Evolutionary conservation across 169 alveolate genomes (phyloP), one percentile per base, ranked within the genome.

Genomic region (Toxoplasma gondii): DNA sequence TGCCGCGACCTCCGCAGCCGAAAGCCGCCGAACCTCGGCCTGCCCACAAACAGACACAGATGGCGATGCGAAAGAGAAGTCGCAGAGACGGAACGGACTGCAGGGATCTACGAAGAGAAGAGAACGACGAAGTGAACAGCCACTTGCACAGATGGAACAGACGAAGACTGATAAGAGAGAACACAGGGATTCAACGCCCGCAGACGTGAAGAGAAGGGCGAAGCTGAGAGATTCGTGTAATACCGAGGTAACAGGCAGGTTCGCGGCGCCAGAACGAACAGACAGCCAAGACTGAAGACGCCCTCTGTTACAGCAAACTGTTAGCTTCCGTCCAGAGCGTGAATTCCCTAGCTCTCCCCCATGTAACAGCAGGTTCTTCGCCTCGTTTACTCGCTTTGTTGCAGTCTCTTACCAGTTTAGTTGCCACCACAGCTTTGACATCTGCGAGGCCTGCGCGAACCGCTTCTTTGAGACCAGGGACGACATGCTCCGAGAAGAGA

Each of bases 1-100:
- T 12, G 86, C 86, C n/a, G 49, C 45, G 86, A n/a, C 24, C 44
- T 78, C 86, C 86, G 19, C 27, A 19, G 86, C 86, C 5, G 86
- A n/a, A 41, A 24, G 86, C 44, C 86, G 39, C 39, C 86, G 86
- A 78, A 78, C 22, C 86, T 78, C 86, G 45, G 86, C 86, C 86
- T 78, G n/a, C 41, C 64, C 34, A 9, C 17, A 36, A 0, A 24
- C 54, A 82, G 10, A 22, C 41, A 12, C 90, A 82, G 41, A 27
- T 1, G 67, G 38, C 53, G 36, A 39, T 4, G 39, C 43, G n/a
- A 74, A 74, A 24, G 82, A 17, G 82, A 69, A 69, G 31, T 17
- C 10, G 29, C 12, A 22, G 31, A 22, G 82, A 34, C 16, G 7
- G 82, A 29, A 29, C 10, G 9, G 7, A n/a, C n/a, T n/a, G n/a